These are phyloP conservation scores for Heritiera fomes DNA, from an alignment of 345 rosid genomes.

Conservation along the genomic window DNA sequence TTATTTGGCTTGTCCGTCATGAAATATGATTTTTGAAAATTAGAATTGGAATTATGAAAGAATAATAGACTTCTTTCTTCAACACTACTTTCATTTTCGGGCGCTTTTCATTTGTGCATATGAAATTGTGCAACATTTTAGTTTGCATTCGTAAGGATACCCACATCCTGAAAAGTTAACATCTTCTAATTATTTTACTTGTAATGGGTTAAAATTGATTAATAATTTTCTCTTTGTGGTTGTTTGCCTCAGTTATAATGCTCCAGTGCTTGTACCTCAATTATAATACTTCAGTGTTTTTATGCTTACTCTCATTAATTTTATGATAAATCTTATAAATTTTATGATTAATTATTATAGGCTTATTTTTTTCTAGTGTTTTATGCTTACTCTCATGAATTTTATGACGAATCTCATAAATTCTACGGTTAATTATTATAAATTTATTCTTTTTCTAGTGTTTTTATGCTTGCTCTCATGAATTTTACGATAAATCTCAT, in stretches of 20 bases:
- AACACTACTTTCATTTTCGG: neutral
- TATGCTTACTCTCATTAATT: no score
- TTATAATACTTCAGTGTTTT: no score
- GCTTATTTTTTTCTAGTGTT: no score
- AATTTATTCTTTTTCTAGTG: no score
- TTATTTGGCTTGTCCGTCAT: neutral
- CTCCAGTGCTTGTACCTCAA: slow-evolving; percentile 61
- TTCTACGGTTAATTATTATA: no score
- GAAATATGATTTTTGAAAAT: neutral
- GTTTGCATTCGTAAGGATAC: neutral
- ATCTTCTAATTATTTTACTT: neutral
- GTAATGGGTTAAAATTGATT: neutral
- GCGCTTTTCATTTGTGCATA: neutral
- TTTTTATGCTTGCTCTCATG: no score
- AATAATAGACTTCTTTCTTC: neutral
- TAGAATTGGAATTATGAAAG: neutral
- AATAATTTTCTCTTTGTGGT: neutral
- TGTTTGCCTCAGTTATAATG: slow-evolving; percentile 54
- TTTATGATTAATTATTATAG: no score
- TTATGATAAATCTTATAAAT: no score
- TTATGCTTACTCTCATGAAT: no score
- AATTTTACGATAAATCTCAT: no score
- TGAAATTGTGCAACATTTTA: neutral
- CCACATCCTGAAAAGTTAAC: neutral
- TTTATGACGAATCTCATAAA: no score